Evolutionary conservation across 2,329 filamentous ascomycete genomes (phyloP), one percentile per base, ranked within the genome.

Genomic region (Monilinia polystroma): DNA sequence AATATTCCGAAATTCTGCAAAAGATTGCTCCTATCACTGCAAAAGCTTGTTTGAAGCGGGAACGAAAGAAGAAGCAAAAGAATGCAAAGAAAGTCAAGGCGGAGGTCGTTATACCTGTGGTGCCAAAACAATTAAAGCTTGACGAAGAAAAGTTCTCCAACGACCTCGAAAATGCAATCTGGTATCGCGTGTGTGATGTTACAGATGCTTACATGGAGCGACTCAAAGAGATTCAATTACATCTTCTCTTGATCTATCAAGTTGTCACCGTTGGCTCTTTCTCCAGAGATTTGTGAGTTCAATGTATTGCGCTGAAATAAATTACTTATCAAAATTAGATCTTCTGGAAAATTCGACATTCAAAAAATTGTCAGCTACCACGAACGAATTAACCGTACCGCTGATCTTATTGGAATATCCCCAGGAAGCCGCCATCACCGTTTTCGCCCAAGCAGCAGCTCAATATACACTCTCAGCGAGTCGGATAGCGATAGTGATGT

Each of bases 171-270:
- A 68, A 65, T 18, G 54, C 64, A n/a, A 66, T 67, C 29, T 72
- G 69, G 71, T 58, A n/a, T 47, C 23, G 53, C 5, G 63, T 56
- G 14, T 23, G 49, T 4, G 18, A 35, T 29, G 54, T 49, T 3
- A 43, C 70, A 2, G 35, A 66, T 10, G 58, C 58, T 10, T 66
- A 58, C 29, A 67, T 70, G 45, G 59, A 66, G 18, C 58, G 69
- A 26, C 63, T 75, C 20, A 66, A 70, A 52, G 65, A 72, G 14
- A 35, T 74, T 26, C 72, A 73, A 52, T 67, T 72, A 18, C 68
- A 71, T 68, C 67, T 73, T 59, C 66, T 74, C 23, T 63, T 74
- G 16, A 67, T 75, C 6, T 69, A 66, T 43, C 72, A 73, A 41
- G 70, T 73, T 45, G 59, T 73, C 29, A 72, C 67, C 4, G 62